phyloP scores from a whole-genome alignment of 306 rosid species.

The Purshia tridentata region DNA sequence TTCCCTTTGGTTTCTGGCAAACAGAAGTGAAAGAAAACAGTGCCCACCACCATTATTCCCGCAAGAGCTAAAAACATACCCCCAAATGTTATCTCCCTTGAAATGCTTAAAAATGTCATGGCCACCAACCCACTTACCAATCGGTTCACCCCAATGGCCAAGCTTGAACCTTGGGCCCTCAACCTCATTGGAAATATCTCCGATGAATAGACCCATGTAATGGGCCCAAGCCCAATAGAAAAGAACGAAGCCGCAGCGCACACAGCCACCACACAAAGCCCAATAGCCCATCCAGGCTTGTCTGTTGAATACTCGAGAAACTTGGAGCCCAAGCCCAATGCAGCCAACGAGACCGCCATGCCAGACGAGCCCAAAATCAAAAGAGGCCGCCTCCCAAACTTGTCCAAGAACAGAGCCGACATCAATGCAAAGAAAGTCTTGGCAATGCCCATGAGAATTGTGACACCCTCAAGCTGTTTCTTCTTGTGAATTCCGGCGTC shows the following conservation, averaged over 20 bases:
- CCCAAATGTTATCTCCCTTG: constrained; percentile 54
- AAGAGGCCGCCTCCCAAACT: constrained; percentile 62
- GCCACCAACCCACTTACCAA: constrained; percentile 71
- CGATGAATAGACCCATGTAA: constrained; percentile 72
- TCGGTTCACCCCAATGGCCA: constrained; percentile 70
- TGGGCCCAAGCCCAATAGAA: constrained; percentile 86
- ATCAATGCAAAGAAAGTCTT: constrained; percentile 53
- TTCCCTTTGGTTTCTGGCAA: constrained; percentile 60
- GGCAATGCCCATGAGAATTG: constrained; percentile 63
- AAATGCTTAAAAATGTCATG: constrained; percentile 61
- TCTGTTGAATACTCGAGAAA: constrained; percentile 21
- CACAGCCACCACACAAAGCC: constrained; percentile 45
- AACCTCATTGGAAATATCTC: constrained; percentile 66
- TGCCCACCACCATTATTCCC: constrained; percentile 57
- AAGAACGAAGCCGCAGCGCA: constrained; percentile 66
- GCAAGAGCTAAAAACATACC: constrained; percentile 53
- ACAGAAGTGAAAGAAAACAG: constrained; percentile 36
- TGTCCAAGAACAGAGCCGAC: constrained; percentile 63
- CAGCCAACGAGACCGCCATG: constrained; percentile 54
- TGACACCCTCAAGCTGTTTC: constrained; percentile 58
- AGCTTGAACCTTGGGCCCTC: constrained; percentile 76
- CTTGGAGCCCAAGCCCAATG: constrained; percentile 63
- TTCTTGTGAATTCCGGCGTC: constrained; percentile 53
- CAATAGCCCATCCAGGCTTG: constrained; percentile 62
- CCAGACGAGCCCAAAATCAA: constrained; percentile 63